phyloP scores from a whole-genome alignment of 352 stramenopile genomes.

The Lagenidium sp. region DNA sequence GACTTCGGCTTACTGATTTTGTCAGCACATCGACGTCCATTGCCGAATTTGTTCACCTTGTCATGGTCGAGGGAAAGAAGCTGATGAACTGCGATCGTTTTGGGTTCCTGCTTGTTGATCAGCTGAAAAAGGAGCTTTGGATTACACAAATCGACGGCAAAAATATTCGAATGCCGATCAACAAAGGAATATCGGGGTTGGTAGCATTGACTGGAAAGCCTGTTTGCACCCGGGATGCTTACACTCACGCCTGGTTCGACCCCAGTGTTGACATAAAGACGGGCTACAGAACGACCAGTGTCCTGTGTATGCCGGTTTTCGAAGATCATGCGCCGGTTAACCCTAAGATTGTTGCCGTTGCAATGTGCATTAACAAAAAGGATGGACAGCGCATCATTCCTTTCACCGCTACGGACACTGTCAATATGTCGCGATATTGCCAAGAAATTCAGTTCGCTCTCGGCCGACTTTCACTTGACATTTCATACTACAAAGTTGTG shows the following conservation, averaged over 20 bases:
- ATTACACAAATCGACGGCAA: constrained; percentile 48
- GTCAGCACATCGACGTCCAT: constrained; percentile 35
- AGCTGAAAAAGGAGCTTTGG: constrained; percentile 64
- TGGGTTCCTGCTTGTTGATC: constrained; percentile 49
- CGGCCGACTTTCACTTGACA: constrained; percentile 46
- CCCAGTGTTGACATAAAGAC: constrained; percentile 52
- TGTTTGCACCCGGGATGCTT: constrained; percentile 44
- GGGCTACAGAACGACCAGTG: constrained; percentile 55
- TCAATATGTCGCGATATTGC: constrained; percentile 46
- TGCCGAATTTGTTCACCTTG: constrained; percentile 39
- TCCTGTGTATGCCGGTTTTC: constrained; percentile 60
- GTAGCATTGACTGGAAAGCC: constrained; percentile 39
- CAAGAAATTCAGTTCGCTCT: constrained; percentile 62
- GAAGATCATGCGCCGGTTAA: constrained; percentile 45
- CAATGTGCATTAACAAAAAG: constrained; percentile 86
- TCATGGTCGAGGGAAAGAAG: constrained; percentile 45
- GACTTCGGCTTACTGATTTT: constrained; percentile 22
- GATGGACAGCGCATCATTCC: constrained; percentile 23
- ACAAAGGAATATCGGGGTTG: constrained; percentile 47
- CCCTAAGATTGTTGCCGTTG: constrained; percentile 55
- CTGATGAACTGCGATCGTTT: constrained; percentile 54
- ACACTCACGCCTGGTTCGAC: constrained; percentile 49
- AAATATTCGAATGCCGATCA: constrained; percentile 48
- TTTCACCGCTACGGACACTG: constrained; percentile 33
- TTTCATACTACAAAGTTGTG: constrained; percentile 65